Conservation (phyloP, 2,329 filamentous ascomycete species). For the Trichoderma endophyticum region DNA sequence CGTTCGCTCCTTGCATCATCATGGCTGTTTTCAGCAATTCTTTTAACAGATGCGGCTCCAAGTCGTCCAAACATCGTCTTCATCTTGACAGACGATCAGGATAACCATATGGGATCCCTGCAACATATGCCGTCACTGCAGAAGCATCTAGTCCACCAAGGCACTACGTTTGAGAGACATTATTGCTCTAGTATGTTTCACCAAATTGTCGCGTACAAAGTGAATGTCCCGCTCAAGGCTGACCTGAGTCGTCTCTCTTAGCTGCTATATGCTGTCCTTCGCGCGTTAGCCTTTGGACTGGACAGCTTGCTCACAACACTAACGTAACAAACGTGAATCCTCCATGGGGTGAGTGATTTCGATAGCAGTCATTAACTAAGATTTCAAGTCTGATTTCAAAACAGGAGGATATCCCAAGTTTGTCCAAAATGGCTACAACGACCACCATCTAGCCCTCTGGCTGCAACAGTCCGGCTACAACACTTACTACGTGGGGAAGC, state of each 20-base stretch:
- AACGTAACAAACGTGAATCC: slow-evolving; percentile 60
- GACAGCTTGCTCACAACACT: slow-evolving; percentile 65
- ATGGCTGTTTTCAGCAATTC: neutral
- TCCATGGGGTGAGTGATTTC: slow-evolving; percentile 44
- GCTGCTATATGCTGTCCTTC: slow-evolving; percentile 66
- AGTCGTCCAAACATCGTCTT: slow-evolving; percentile 56
- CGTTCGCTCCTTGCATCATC: neutral
- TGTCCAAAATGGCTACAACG: slow-evolving; percentile 60
- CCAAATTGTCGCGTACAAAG: neutral
- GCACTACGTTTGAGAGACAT: slow-evolving; percentile 59
- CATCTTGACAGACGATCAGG: slow-evolving; percentile 67
- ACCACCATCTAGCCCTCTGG: slow-evolving; percentile 68
- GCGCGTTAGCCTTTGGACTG: slow-evolving; percentile 62
- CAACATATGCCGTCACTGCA: slow-evolving; percentile 58
- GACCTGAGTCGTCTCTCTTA: neutral
- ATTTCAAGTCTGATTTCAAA: neutral
- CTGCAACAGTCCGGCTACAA: slow-evolving; percentile 66
- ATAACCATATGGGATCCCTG: slow-evolving; percentile 58
- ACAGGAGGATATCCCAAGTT: slow-evolving; percentile 60
- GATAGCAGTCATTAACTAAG: no score
- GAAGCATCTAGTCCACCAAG: slow-evolving; percentile 55
- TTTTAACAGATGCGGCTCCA: neutral
- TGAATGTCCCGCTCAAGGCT: neutral
- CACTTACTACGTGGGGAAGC: slow-evolving; percentile 71
- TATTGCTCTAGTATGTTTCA: slow-evolving; percentile 51